A percentile compares a stretch with the other conserved stretches of the same genome.
Evolutionary conservation across 2,329 filamentous ascomycete species (phyloP).

Genomic region (Xylariaceae sp.): DNA sequence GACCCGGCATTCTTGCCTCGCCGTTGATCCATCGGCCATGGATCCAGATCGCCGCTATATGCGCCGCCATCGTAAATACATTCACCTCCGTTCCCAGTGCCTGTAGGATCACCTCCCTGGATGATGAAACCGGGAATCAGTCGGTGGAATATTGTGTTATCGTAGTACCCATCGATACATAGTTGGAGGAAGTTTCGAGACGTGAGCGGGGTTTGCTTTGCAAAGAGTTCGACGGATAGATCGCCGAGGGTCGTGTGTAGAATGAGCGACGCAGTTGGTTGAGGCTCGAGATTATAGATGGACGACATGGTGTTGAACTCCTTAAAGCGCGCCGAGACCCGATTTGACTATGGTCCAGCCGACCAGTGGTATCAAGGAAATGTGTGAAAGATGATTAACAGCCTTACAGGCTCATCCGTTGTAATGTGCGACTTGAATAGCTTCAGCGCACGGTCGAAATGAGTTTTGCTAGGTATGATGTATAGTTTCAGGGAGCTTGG

Average conservation of each 20-base stretch:
- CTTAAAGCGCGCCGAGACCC: not conserved
- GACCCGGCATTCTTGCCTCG: conserved; percentile 66
- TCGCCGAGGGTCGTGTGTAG: conserved; percentile 91
- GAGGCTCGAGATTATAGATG: conserved; percentile 93
- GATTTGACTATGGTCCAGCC: not conserved
- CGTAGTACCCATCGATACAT: conserved; percentile 94
- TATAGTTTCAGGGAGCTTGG: not conserved
- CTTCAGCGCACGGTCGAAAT: not conserved
- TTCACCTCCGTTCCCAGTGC: conserved; percentile 89
- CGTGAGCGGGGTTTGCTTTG: conserved; percentile 89
- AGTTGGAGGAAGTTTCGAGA: conserved; percentile 96
- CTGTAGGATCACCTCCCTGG: conserved; percentile 93
- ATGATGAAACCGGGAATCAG: conserved; percentile 90
- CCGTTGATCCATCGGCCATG: conserved; percentile 71
- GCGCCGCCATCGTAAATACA: conserved; percentile 89
- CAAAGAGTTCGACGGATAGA: conserved; percentile 90
- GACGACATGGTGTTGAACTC: conserved; percentile 70
- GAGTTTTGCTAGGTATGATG: not conserved
- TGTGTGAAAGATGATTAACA: no score
- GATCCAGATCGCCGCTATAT: conserved; percentile 74
- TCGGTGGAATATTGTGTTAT: conserved; percentile 91
- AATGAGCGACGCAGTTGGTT: conserved; percentile 89
- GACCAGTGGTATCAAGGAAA: not conserved
- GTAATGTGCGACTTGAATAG: not conserved
- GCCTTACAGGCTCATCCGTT: not conserved